Conservation (phyloP, 2,329 filamentous ascomycete genomes). For the Penicillium polonicum region DNA sequence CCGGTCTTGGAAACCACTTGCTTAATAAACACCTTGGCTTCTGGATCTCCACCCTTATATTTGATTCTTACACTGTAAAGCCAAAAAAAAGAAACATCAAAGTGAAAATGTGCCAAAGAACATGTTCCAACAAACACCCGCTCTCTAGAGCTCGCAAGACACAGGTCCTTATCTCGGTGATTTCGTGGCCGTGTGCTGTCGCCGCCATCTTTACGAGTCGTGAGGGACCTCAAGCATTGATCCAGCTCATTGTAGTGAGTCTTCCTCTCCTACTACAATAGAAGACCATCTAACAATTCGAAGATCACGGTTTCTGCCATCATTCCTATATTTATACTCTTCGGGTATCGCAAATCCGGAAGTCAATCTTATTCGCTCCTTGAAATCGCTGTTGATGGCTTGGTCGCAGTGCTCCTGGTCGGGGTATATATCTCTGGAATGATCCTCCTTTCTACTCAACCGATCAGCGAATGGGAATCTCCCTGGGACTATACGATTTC, state of each 20-base stretch:
- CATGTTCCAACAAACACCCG: neutral
- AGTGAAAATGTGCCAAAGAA: neutral
- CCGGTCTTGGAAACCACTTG: too few relatives aligned
- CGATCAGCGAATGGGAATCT: neutral
- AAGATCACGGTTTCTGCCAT: neutral
- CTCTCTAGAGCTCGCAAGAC: neutral
- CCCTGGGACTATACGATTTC: neutral
- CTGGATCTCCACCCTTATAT: neutral
- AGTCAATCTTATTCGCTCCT: neutral
- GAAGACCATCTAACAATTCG: neutral
- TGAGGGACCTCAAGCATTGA: neutral
- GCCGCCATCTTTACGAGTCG: neutral
- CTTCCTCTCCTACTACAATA: neutral
- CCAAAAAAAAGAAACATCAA: neutral
- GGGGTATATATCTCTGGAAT: neutral
- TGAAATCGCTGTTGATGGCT: neutral
- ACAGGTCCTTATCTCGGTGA: neutral
- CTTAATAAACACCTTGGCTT: neutral
- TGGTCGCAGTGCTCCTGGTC: neutral
- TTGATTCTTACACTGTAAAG: neutral
- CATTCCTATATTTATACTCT: neutral
- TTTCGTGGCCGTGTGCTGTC: slow-evolving; percentile 1
- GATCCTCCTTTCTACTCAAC: neutral
- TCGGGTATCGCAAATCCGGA: neutral
- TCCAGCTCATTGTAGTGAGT: neutral